A percentile compares a stretch with the other conserved stretches of the same genome.
Evolutionary conservation across 768 basidiomycete species (phyloP).

Genomic region (Suillus clintonianus): DNA sequence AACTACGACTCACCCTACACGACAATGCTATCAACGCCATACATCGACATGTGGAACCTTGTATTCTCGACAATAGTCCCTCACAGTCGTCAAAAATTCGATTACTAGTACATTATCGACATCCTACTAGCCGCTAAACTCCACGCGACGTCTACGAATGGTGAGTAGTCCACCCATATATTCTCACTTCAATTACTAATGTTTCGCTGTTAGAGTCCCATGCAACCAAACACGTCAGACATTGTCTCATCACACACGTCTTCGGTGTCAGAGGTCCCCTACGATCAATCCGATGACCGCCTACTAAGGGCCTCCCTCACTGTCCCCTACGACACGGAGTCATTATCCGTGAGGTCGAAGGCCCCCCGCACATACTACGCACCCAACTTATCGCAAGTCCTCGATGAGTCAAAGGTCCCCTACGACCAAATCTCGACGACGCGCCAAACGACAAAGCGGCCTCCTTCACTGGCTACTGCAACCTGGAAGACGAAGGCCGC

Average conservation of each 20-base stretch:
- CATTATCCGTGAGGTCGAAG: background rate
- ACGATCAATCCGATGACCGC: background rate
- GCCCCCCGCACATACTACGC: background rate
- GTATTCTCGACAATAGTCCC: background rate
- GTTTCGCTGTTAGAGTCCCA: background rate
- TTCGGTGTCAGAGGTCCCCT: background rate
- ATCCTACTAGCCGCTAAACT: background rate
- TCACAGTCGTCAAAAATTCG: background rate
- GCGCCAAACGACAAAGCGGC: background rate
- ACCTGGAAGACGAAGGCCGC: background rate
- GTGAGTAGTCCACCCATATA: background rate
- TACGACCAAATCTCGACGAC: background rate
- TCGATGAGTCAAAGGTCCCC: background rate
- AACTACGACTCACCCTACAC: background rate
- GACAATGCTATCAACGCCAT: background rate
- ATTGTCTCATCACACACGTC: no score
- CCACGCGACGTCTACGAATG: background rate
- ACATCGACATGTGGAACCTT: background rate
- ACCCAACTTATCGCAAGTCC: background rate
- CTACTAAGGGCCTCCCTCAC: background rate
- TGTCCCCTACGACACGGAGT: background rate
- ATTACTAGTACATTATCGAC: background rate
- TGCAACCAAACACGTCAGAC: no score
- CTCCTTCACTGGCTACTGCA: background rate
- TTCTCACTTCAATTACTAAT: background rate